Percentiles rank a stretch among this genome's conserved stretches.
Conservation (phyloP, 2,329 filamentous ascomycete species). For the Mariannaea sp. region DNA sequence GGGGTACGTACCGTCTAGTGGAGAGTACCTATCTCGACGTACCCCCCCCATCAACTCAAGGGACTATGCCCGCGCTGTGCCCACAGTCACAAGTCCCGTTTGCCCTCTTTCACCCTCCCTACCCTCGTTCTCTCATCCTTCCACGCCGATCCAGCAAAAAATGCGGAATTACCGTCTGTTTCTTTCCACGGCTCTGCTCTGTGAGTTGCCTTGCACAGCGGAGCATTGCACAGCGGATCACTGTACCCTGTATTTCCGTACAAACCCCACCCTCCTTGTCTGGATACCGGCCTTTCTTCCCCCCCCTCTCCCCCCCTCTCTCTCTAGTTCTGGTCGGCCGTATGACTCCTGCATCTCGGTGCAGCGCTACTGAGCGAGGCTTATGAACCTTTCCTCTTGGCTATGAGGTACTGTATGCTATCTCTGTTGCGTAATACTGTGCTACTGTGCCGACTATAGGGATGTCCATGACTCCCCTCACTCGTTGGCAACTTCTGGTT, state of each 20-base stretch:
- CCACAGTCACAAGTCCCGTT: constrained; percentile 12
- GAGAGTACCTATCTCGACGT: too few relatives aligned
- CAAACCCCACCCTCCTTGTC: background rate
- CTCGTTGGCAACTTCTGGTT: constrained; percentile 14
- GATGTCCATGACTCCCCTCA: constrained; percentile 20
- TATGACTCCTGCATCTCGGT: background rate
- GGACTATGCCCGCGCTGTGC: too few relatives aligned
- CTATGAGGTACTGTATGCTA: background rate
- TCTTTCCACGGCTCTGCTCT: constrained; percentile 5
- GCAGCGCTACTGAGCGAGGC: background rate
- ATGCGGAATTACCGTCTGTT: background rate
- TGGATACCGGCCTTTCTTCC: background rate
- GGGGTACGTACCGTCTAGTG: constrained; percentile 22
- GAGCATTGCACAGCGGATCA: background rate
- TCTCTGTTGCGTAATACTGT: too few relatives aligned
- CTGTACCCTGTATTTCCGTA: background rate
- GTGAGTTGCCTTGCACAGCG: constrained; percentile 17
- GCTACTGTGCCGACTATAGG: background rate
- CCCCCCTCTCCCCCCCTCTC: background rate
- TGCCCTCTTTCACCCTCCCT: constrained; percentile 2
- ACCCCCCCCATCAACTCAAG: too few relatives aligned
- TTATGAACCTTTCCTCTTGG: background rate
- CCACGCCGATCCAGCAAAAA: background rate
- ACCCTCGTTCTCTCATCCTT: background rate
- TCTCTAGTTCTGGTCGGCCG: too few relatives aligned